Base-by-base conservation (phyloP, 345 rosid genomes). In the Erucastrum elatum region DNA sequence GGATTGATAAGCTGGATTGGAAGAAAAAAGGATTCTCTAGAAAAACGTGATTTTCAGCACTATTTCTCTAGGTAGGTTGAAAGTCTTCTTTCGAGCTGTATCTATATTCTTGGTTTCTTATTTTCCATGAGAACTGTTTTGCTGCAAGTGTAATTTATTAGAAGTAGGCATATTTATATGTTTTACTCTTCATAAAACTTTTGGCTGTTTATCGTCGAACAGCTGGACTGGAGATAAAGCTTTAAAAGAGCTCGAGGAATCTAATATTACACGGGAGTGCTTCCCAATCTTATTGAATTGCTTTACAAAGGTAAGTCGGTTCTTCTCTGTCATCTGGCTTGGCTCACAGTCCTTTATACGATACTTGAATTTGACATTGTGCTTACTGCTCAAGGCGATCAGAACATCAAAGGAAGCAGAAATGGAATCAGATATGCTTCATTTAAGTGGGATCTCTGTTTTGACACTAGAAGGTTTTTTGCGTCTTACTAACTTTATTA, bases 181-280 rank as follows among this genome's bases (percentile, higher is more conserved):
- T 41, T 30, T n/a, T 62, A n/a, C 67, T 62, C 21, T 15, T 63
- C 25, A 63, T 31, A 31, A 63, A 7, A 12, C 15, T 8, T 37
- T 37, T 39, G 9, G 37, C 27, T 16, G 37, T 51, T 25, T 58
- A 44, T 44, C 68, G 15, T 73, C 29, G 74, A 79, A 30, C 83
- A 93, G 98, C 78, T 94, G 99, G 99, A 89, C 95, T 4, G 98
- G 98, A 82, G 92, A 91, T 46, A 85, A 86, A 74, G 99, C 99
- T 68, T 66, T 90, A 81, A 87, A 77, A 84, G 96, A 94, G 83
- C 95, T 94, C 51, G 84, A 88, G 81, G 99, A 91, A 83, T 92
- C 93, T 77, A 87, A 88, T 83, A 91, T 94, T 78, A 78, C 96
- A 56, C 90, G 82, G 80, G 90, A 90, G 72, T 90, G 94, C 91